Percentiles rank a stretch among this genome's conserved stretches.
phyloP scores from a whole-genome alignment of 257 asterid species.

The Ehretia macrophylla region DNA sequence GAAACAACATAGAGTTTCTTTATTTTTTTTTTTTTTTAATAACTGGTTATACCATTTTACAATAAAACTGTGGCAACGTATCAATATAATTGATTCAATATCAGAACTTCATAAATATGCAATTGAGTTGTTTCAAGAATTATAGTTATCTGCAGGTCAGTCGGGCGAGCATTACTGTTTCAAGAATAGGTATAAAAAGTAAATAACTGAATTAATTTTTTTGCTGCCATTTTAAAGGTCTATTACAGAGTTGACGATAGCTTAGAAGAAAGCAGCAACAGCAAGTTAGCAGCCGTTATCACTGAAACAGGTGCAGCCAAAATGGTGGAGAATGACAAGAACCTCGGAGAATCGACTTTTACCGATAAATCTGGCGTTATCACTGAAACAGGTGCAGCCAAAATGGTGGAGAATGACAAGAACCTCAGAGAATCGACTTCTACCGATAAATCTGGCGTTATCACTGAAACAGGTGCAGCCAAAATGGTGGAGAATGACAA shows the following conservation, averaged over 20 bases:
- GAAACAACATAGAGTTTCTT: too few relatives aligned
- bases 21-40: too few relatives aligned
- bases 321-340: background rate
- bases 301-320: background rate
- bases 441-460: too few relatives aligned
- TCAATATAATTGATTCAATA: too few relatives aligned
- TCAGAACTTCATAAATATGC: background rate
- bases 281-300: background rate
- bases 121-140: background rate
- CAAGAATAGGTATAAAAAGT: background rate
- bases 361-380: too few relatives aligned
- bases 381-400: background rate
- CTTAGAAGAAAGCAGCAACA: slow-evolving; percentile 14
- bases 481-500: background rate
- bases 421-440: background rate
- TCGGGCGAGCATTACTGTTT: background rate
- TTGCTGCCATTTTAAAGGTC: slow-evolving; percentile 40
- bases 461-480: background rate
- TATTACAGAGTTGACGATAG: slow-evolving; percentile 66
- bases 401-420: background rate
- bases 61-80: too few relatives aligned
- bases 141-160: background rate
- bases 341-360: background rate
- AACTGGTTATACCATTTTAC: too few relatives aligned
- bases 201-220: background rate